These are phyloP conservation scores for Cladophialophora psammophila DNA, from an alignment of 2,329 filamentous ascomycete genomes.

Conservation along the genomic window DNA sequence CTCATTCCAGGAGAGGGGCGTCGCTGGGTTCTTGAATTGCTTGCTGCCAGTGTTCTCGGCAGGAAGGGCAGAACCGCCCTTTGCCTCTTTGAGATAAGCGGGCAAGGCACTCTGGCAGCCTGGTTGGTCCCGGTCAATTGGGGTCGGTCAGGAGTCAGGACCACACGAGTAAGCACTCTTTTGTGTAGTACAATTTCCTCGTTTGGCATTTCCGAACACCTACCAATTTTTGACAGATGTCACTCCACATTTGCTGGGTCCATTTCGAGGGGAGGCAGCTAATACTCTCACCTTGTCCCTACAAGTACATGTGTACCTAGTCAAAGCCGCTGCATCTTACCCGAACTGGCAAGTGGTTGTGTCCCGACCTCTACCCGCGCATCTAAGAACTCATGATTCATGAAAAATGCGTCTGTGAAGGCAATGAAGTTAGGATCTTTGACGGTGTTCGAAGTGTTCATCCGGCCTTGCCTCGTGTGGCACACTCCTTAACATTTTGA, in stretches of 20 bases:
- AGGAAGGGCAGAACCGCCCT: not conserved
- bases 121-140: not conserved
- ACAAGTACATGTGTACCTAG: not conserved
- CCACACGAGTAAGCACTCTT: conserved; percentile 12
- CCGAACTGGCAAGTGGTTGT: not conserved
- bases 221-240: conserved; percentile 6
- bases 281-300: not conserved
- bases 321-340: not conserved
- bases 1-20: not conserved
- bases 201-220: not conserved
- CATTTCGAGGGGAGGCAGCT: not conserved
- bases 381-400: not conserved
- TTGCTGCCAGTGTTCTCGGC: conserved; percentile 5
- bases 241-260: conserved; percentile 4
- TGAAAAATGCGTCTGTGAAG: not conserved
- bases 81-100: conserved; percentile 11
- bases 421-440: not conserved
- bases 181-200: not conserved
- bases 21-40: conserved; percentile 6
- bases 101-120: not conserved
- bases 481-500: not conserved
- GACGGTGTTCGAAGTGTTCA: not conserved
- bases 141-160: not conserved
- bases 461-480: not conserved
- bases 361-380: not conserved